phyloP scores from a whole-genome alignment of 495 filamentous ascomycete species.

The Penicillium maclennaniae region DNA sequence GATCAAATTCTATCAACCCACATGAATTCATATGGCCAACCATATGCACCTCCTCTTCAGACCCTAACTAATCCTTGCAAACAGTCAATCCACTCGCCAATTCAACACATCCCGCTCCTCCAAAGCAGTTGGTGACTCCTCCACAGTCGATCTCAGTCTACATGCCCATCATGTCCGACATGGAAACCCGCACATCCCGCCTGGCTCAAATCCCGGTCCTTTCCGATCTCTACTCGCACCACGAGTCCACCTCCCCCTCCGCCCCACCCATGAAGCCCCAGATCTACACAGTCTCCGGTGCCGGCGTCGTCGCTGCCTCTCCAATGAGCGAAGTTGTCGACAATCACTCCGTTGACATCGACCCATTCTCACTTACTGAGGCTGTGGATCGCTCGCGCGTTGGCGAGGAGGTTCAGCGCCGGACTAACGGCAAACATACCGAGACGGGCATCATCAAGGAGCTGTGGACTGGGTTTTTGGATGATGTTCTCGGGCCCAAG shows the following conservation, averaged over 20 bases:
- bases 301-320: conserved; percentile 47
- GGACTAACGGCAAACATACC: conserved; percentile 14
- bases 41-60: not conserved
- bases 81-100: conserved; percentile 39
- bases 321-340: conserved; percentile 59
- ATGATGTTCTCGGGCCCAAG: conserved; percentile 54
- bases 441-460: conserved; percentile 43
- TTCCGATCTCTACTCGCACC: conserved; percentile 40
- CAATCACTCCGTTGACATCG: conserved; percentile 52
- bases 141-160: conserved; percentile 62
- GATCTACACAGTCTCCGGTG: conserved; percentile 53
- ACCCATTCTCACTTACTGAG: conserved; percentile 56
- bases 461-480: conserved; percentile 54
- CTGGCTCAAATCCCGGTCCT: conserved; percentile 50
- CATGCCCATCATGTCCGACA: conserved; percentile 50
- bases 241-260: conserved; percentile 17
- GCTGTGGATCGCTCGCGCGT: conserved; percentile 43
- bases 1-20: not conserved
- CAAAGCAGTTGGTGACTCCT: conserved; percentile 54
- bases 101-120: conserved; percentile 58
- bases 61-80: conserved; percentile 19
- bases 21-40: not conserved
- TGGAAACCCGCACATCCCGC: conserved; percentile 33
- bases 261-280: conserved; percentile 49
- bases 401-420: conserved; percentile 33